Evolutionary conservation across 768 basidiomycete genomes (phyloP).

Genomic region (Goffeauzyma gilvescens): DNA sequence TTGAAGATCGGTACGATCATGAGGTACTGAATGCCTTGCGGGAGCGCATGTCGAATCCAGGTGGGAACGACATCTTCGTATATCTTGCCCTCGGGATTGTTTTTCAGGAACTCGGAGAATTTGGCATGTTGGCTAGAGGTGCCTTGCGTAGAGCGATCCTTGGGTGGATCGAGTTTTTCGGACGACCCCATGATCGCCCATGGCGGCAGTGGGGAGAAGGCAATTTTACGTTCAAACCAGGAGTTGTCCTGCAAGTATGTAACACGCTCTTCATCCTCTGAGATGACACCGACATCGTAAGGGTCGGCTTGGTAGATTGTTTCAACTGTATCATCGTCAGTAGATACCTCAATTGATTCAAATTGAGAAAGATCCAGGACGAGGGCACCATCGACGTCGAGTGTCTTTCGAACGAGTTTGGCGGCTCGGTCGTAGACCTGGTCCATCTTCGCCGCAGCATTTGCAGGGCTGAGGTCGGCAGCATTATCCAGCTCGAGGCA

Average conservation of each 20-base stretch:
- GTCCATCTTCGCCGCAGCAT: constrained; percentile 47
- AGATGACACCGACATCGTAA: constrained; percentile 13
- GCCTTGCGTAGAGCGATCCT: constrained; percentile 36
- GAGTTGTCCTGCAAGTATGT: constrained; percentile 4
- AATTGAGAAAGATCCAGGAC: constrained; percentile 84
- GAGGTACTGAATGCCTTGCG: constrained; percentile 63
- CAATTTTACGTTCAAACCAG: constrained; percentile 15
- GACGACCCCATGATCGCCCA: constrained; percentile 28
- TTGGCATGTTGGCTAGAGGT: constrained; percentile 53
- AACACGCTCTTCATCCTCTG: constrained; percentile 6
- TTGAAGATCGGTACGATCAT: constrained; percentile 82
- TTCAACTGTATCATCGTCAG: constrained; percentile 36
- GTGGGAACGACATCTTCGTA: constrained; percentile 69
- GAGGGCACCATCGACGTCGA: constrained; percentile 79
- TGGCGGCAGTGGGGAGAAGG: constrained; percentile 26
- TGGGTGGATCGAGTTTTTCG: constrained; percentile 8
- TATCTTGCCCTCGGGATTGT: constrained; percentile 66
- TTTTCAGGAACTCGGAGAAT: constrained; percentile 56
- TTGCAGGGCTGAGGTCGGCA: constrained; percentile 33
- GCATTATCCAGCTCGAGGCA: constrained; percentile 71
- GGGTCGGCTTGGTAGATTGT: constrained; percentile 34
- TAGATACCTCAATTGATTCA: constrained; percentile 57
- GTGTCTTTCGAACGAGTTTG: constrained; percentile 65
- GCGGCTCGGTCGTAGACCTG: constrained; percentile 78
- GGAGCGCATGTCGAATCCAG: constrained; percentile 66